Evolutionary conservation across 2,329 filamentous ascomycete species (phyloP).

Genomic region (Calonectria fujianensis): DNA sequence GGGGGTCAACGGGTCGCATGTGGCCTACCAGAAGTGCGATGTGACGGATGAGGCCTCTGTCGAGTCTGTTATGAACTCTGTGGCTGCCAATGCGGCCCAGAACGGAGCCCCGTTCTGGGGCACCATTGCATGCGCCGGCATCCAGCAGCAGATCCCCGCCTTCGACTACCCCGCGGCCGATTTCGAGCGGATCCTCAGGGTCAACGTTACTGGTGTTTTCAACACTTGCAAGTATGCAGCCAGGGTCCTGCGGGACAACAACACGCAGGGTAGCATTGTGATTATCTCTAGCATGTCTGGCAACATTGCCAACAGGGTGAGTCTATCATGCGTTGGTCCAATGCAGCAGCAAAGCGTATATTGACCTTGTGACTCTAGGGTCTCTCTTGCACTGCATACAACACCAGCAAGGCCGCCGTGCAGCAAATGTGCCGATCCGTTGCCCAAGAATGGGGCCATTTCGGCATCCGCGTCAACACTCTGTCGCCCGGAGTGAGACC

Average conservation of each 20-base stretch:
- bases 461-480: slow-evolving; percentile 80
- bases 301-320: slow-evolving; percentile 70
- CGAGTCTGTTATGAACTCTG: slow-evolving; percentile 59
- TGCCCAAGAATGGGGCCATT: slow-evolving; percentile 77
- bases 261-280: slow-evolving; percentile 67
- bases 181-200: slow-evolving; percentile 81
- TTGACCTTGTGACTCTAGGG: slow-evolving; percentile 63
- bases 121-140: slow-evolving; percentile 68
- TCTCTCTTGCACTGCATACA: slow-evolving; percentile 78
- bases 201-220: slow-evolving; percentile 82
- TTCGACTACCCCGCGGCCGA: slow-evolving; percentile 71
- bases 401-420: slow-evolving; percentile 77
- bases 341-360: background rate
- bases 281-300: slow-evolving; percentile 71
- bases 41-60: slow-evolving; percentile 67
- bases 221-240: slow-evolving; percentile 83
- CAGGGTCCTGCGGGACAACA: slow-evolving; percentile 69
- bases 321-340: slow-evolving; percentile 35
- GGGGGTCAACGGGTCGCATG: slow-evolving; percentile 57
- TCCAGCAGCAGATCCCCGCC: slow-evolving; percentile 68
- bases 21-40: slow-evolving; percentile 67
- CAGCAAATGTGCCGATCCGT: slow-evolving; percentile 76
- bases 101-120: slow-evolving; percentile 60
- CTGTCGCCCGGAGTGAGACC: slow-evolving; percentile 74
- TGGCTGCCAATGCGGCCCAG: slow-evolving; percentile 59